These are phyloP conservation scores for Aspergillus phoenicis DNA, from an alignment of 2,329 filamentous ascomycete genomes.

Conservation along the genomic window DNA sequence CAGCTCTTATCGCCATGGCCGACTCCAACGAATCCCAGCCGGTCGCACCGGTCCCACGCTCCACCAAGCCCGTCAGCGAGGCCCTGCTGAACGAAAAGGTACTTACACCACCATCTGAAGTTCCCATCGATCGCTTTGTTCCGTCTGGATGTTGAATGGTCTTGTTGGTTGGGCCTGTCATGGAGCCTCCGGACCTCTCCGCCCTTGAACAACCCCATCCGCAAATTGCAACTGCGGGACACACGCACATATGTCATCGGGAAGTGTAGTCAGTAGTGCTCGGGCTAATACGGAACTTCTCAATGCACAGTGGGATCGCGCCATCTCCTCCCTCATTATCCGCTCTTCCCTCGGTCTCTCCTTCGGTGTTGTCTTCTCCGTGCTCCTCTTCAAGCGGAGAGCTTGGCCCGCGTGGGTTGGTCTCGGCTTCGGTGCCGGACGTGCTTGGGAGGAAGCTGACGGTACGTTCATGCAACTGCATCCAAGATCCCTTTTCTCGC, in stretches of 20 bases:
- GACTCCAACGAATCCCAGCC: conserved; percentile 58
- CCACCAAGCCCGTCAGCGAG: conserved; percentile 85
- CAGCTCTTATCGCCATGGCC: conserved; percentile 53
- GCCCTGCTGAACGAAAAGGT: conserved; percentile 99
- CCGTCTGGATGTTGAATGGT: not conserved
- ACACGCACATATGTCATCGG: conserved; percentile 1
- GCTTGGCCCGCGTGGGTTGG: conserved; percentile 97
- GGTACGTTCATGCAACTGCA: conserved; percentile 54
- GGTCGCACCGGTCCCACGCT: conserved; percentile 70
- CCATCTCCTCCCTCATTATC: conserved; percentile 95
- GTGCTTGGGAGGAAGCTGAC: conserved; percentile 98
- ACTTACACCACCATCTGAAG: conserved; percentile 29
- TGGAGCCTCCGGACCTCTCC: not conserved
- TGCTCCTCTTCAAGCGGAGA: conserved; percentile 95
- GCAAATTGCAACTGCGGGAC: conserved; percentile 2
- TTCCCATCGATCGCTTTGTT: not conserved
- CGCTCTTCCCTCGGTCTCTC: conserved; percentile 93
- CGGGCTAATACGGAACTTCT: conserved; percentile 22
- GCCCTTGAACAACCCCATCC: not conserved
- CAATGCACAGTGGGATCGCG: conserved; percentile 84
- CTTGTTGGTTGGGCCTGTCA: not conserved
- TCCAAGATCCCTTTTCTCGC: not conserved
- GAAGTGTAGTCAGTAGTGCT: not conserved
- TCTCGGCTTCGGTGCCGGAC: conserved; percentile 89
- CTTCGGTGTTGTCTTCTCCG: conserved; percentile 98